Conservation (phyloP, 2,329 filamentous ascomycete genomes). For the Orbilia blumenaviensis region DNA sequence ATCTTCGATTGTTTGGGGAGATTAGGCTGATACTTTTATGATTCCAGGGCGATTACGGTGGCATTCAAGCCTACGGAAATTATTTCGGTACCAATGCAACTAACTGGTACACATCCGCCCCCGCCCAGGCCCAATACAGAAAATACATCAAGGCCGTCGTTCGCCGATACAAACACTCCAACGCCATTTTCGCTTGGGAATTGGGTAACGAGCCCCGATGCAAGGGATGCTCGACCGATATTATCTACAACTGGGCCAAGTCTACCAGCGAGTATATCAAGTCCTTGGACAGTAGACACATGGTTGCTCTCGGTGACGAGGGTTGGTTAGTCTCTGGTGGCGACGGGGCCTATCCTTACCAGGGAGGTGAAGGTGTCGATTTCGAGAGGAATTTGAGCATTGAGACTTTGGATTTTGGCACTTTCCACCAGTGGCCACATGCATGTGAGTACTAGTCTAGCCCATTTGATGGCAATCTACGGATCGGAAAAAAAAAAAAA, state of each 20-base stretch:
- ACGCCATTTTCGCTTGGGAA: constrained; percentile 74
- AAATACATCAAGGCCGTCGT: constrained; percentile 71
- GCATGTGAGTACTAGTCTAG: constrained; percentile 52
- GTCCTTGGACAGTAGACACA: constrained; percentile 69
- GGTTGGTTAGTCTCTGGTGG: constrained; percentile 64
- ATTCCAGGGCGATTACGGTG: constrained; percentile 45
- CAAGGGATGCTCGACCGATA: constrained; percentile 68
- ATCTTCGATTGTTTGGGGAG: neutral
- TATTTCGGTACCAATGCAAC: constrained; percentile 66
- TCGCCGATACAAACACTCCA: constrained; percentile 68
- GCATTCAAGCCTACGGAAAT: constrained; percentile 59
- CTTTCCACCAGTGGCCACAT: constrained; percentile 65
- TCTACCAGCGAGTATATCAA: constrained; percentile 71
- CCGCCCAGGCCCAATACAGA: constrained; percentile 69
- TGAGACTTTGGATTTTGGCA: constrained; percentile 67
- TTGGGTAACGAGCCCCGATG: constrained; percentile 74
- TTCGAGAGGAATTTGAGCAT: constrained; percentile 67
- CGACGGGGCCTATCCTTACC: constrained; percentile 67
- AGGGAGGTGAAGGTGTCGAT: constrained; percentile 65
- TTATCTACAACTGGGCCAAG: constrained; percentile 70
- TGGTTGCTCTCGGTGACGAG: constrained; percentile 72
- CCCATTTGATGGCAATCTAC: no score
- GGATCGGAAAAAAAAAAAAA: constrained; percentile 57
- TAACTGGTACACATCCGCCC: constrained; percentile 68
- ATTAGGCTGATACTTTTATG: neutral